Evolutionary conservation across 2,329 filamentous ascomycete species (phyloP).

Genomic region (Fusarium anguioides): DNA sequence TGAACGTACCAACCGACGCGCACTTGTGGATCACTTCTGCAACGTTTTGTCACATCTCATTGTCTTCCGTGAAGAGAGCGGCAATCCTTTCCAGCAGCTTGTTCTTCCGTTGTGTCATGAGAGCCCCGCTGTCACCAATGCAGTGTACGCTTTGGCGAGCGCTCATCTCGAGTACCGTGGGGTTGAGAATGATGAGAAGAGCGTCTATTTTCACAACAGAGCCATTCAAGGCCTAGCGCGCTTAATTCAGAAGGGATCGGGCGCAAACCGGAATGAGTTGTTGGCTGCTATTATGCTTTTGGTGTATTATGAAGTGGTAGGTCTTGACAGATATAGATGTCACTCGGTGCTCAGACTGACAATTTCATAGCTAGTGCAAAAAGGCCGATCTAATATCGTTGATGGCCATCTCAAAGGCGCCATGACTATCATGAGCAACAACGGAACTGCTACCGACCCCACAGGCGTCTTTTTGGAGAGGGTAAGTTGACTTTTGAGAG

Average conservation of each 20-base stretch:
- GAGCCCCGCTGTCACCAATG: slow-evolving; percentile 76
- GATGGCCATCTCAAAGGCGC: slow-evolving; percentile 71
- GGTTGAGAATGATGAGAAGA: slow-evolving; percentile 64
- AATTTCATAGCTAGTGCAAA: slow-evolving; percentile 65
- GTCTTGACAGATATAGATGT: slow-evolving; percentile 41
- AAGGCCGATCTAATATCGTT: slow-evolving; percentile 68
- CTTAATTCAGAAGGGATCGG: slow-evolving; percentile 64
- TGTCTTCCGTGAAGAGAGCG: slow-evolving; percentile 70
- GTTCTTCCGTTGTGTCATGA: slow-evolving; percentile 68
- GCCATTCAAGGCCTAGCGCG: slow-evolving; percentile 68
- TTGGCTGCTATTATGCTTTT: slow-evolving; percentile 70
- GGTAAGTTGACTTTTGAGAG: slow-evolving; percentile 51
- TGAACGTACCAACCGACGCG: slow-evolving; percentile 63
- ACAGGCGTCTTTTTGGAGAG: slow-evolving; percentile 69
- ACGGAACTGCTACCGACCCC: slow-evolving; percentile 57
- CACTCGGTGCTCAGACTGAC: slow-evolving; percentile 8
- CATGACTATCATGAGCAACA: slow-evolving; percentile 68
- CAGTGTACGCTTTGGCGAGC: slow-evolving; percentile 84
- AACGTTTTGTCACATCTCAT: slow-evolving; percentile 73
- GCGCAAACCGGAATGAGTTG: slow-evolving; percentile 66
- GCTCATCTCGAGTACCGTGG: slow-evolving; percentile 81
- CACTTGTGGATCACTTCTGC: slow-evolving; percentile 71
- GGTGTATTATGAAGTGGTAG: slow-evolving; percentile 72
- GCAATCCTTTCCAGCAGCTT: slow-evolving; percentile 72
- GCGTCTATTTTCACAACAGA: slow-evolving; percentile 68